Base-by-base conservation (phyloP, 805 yeast species). In the Saturnispora diversa region DNA sequence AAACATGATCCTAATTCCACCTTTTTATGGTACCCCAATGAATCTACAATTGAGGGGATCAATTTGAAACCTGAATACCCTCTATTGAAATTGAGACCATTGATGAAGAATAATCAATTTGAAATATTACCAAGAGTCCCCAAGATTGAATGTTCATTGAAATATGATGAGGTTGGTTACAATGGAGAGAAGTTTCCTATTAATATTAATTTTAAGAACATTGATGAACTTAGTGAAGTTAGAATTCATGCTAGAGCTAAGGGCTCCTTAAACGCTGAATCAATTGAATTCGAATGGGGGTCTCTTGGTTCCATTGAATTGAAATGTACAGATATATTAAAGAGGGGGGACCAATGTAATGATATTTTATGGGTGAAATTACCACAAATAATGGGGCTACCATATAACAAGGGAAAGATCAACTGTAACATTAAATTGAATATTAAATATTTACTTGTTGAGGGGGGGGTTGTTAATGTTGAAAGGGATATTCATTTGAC, bases 81-180 rank as follows among this genome's bases (percentile, higher is more conserved):
- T 6, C 16, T 36, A 13, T 17, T 19, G 13, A 36, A 29, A 16
- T 5, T 26, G 12, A 16, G 22, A 12, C 5, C 19, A 5, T n/a
- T 15, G 6, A 31, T 15, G 12, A 15, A 16, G 4, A 20, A 13
- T n/a, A 44, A 31, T 33, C 35, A 17, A 17, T 54, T 57, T 43
- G 60, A 60, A 27, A 55, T 66, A 3, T 49, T 65, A 6, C 72
- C 74, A 12, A 59, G 66, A 36, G 50, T 59, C 3, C 74, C 74
- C 5, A 50, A 59, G 3, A 53, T 63, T 0, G 53, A 48, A 15
- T 50, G 63, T 4, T 33, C 34, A 0, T 39, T 65, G 6, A 48
- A 46, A 1, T 46, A 54, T 16, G 37, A 54, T 0, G 56, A 59
- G 6, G 42, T 44, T 31, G 63, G 58, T 1, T 54, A 55, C 32